phyloP scores from a whole-genome alignment of 768 basidiomycete species.

The Calocera cornea region DNA sequence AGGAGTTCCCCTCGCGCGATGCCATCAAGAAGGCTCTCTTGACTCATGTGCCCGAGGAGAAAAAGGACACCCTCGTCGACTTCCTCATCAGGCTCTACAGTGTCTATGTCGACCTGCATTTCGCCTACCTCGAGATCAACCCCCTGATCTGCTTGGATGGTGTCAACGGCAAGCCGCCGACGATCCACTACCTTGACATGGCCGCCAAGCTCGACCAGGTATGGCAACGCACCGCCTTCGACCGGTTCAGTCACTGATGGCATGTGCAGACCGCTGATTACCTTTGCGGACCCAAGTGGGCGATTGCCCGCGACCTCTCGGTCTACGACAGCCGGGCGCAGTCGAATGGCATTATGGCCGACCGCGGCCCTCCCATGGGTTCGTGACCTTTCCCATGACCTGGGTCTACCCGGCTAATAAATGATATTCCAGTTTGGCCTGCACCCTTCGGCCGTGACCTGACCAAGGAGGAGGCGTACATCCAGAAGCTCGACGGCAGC shows the following conservation, averaged over 20 bases:
- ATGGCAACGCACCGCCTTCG: neutral
- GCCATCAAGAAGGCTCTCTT: constrained; percentile 64
- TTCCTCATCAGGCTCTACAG: constrained; percentile 91
- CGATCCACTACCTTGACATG: constrained; percentile 96
- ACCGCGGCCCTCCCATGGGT: constrained; percentile 94
- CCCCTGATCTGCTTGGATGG: constrained; percentile 89
- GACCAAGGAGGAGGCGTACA: constrained; percentile 98
- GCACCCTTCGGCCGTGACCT: constrained; percentile 94
- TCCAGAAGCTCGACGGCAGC: constrained; percentile 92
- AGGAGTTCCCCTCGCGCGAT: constrained; percentile 70
- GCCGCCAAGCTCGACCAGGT: constrained; percentile 96
- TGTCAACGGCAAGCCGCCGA: constrained; percentile 50
- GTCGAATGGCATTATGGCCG: constrained; percentile 43
- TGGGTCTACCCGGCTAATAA: neutral
- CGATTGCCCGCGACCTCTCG: constrained; percentile 81
- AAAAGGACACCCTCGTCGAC: constrained; percentile 83
- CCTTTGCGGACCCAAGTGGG: constrained; percentile 97
- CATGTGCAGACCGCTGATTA: constrained; percentile 65
- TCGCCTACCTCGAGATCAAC: constrained; percentile 99
- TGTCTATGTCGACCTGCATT: constrained; percentile 97
- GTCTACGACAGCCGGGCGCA: constrained; percentile 46
- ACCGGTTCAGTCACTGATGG: neutral
- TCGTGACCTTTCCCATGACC: constrained; percentile 9
- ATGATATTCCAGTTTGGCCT: constrained; percentile 42
- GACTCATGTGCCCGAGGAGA: constrained; percentile 58